Base-by-base conservation (phyloP, 2,329 filamentous ascomycete genomes). In the Trichoderma citrinoviride region DNA sequence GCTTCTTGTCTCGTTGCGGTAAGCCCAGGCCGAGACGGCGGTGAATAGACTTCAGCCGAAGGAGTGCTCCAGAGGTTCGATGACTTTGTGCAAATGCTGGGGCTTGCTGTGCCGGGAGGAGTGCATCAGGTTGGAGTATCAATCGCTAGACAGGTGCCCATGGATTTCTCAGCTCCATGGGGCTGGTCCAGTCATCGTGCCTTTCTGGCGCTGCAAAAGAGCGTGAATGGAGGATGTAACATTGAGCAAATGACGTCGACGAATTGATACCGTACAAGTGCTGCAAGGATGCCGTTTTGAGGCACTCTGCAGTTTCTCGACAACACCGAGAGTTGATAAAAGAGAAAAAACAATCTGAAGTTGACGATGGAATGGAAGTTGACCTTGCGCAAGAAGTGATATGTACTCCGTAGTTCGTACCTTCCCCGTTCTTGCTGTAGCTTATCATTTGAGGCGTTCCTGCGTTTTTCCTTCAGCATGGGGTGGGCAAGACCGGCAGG, bases 1-100 rank as follows among this genome's bases (percentile, higher is more conserved):
- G 58, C 58, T 61, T 47, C 47, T 61, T 53, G 58, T 53, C 58
- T 61, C 43, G 47, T 61, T 61, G 58, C 58, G 58, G 58, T 61
- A 61, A 53, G 58, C 43, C 58, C 33, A 21, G 25, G 17, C 47
- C 58, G 44, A 53, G 46, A 44, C 58, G 37, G 58, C 58, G 58
- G 58, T 61, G 58, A 61, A 61, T 61, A 61, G 27, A 53, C 58
- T 61, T 61, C 58, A 61, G 58, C 58, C 58, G 47, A n/a, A 53
- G 43, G 47, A 37, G 44, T 29, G n/a, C 10, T 17, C 23, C 57
- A 17, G 23, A 40, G 25, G 49, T 52, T 44, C 21, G 27, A 21
- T 12, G 50, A 33, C 33, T 52, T 52, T 61, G 47, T 53, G 40
- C 54, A 56, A 27, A 56, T 56, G 54, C 54, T 40, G 23, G 23